Percentiles rank a stretch among this genome's conserved stretches.
Conservation (phyloP, 768 basidiomycete genomes). For the Phlebiopsis gigantea region DNA sequence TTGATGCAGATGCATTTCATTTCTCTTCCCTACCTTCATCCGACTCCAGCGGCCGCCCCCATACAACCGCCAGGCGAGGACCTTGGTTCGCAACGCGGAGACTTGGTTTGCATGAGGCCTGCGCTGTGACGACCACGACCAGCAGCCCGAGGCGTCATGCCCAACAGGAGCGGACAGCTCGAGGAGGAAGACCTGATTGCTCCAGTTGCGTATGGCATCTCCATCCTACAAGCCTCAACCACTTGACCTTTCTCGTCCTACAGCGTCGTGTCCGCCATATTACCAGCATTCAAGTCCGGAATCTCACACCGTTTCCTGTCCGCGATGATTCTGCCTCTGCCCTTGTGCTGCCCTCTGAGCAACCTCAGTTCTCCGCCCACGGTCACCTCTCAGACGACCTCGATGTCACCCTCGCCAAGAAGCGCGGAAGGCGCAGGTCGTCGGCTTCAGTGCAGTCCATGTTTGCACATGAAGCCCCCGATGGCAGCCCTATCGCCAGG, state of each 20-base stretch:
- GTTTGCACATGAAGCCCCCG: slow-evolving; percentile 36
- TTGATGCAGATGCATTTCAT: neutral
- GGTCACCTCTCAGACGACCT: slow-evolving; percentile 67
- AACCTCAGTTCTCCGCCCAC: slow-evolving; percentile 51
- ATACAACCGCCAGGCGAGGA: neutral
- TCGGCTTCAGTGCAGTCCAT: slow-evolving; percentile 46
- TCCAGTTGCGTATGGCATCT: slow-evolving; percentile 6
- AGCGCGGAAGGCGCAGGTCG: slow-evolving; percentile 58
- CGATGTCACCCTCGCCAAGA: slow-evolving; percentile 53
- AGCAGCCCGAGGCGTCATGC: slow-evolving; percentile 1
- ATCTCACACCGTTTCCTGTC: slow-evolving; percentile 79
- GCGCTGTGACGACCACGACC: slow-evolving; percentile 3
- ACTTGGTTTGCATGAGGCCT: neutral
- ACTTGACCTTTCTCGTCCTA: neutral
- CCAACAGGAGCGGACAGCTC: neutral
- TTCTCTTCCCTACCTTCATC: neutral
- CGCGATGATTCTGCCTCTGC: slow-evolving; percentile 76
- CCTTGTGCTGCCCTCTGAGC: slow-evolving; percentile 59
- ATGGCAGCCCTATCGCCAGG: slow-evolving; percentile 11
- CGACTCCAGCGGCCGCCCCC: neutral
- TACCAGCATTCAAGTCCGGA: slow-evolving; percentile 66
- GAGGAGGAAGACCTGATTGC: neutral
- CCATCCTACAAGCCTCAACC: neutral
- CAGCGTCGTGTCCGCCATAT: slow-evolving; percentile 74
- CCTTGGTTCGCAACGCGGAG: neutral